Evolutionary conservation across 139 green algal species (phyloP).

Genomic region (Penium margaritaceum): DNA sequence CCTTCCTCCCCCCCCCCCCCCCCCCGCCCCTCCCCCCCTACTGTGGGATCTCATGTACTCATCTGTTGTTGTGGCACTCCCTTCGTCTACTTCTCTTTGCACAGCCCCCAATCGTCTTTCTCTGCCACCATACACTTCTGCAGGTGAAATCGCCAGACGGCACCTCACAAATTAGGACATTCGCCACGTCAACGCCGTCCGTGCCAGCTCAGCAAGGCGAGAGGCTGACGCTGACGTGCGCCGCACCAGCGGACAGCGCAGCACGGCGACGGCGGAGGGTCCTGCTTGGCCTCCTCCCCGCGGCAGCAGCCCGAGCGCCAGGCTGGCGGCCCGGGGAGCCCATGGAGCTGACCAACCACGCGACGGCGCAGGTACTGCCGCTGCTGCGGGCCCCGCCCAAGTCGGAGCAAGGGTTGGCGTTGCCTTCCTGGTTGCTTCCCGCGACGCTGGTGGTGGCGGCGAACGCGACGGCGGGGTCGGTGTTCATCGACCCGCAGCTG

Average conservation of each 20-base stretch:
- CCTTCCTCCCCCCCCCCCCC: not conserved
- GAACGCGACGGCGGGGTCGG: conserved; percentile 64
- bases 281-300: conserved; percentile 12
- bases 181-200: conserved; percentile 60
- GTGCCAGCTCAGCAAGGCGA: conserved; percentile 69
- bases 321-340: conserved; percentile 68
- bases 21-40: not conserved
- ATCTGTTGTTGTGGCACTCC: no score
- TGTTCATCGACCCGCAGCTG: no score
- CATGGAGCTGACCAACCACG: conserved; percentile 72
- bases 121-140: no score
- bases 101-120: no score
- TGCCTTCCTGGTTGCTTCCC: conserved; percentile 62
- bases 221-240: conserved; percentile 69
- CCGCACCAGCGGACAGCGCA: no score
- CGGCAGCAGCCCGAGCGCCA: conserved; percentile 56
- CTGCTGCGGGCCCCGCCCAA: conserved; percentile 59
- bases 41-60: not conserved
- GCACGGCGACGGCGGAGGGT: no score
- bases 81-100: conserved; percentile 10
- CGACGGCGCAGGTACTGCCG: conserved; percentile 43
- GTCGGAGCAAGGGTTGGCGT: conserved; percentile 17
- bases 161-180: conserved; percentile 2
- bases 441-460: conserved; percentile 57
- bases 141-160: conserved; percentile 62